Evolutionary conservation across 352 stramenopile species (phyloP).

Genomic region (Globisporangium recalcitrans): DNA sequence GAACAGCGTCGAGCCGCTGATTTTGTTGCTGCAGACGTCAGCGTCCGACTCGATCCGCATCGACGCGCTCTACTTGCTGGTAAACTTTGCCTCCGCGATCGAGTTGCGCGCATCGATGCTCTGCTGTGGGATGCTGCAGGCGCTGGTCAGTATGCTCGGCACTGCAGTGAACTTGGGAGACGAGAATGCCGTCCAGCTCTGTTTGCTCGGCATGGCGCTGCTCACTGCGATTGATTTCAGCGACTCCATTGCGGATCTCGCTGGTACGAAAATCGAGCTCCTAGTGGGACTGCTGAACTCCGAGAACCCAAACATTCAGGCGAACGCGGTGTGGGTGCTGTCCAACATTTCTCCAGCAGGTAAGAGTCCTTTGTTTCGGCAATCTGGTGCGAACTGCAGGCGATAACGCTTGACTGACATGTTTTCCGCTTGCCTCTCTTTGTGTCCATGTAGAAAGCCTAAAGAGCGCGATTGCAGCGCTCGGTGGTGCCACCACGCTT

Average conservation of each 20-base stretch:
- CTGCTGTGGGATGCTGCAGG: conserved; percentile 33
- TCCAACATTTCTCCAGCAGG: conserved; percentile 67
- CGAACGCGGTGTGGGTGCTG: conserved; percentile 72
- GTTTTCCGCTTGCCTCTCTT: too few species aligned
- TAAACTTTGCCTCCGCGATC: conserved; percentile 52
- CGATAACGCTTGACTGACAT: too few species aligned
- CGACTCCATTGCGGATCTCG: conserved; percentile 27
- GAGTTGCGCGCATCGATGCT: conserved; percentile 43
- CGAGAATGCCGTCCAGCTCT: conserved; percentile 59
- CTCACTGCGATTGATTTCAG: conserved; percentile 45
- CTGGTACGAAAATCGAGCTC: conserved; percentile 24
- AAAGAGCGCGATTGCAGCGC: conserved; percentile 40
- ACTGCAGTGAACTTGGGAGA: conserved; percentile 20
- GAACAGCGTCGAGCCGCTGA: conserved; percentile 40
- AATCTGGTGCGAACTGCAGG: neutral
- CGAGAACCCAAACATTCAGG: conserved; percentile 50
- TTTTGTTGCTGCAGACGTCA: conserved; percentile 29
- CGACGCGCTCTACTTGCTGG: conserved; percentile 57
- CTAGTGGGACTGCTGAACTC: conserved; percentile 45
- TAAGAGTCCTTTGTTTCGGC: conserved; percentile 14
- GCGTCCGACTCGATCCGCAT: conserved; percentile 33
- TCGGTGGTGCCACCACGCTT: conserved; percentile 49
- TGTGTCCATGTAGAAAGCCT: conserved; percentile 33
- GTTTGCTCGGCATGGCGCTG: conserved; percentile 54
- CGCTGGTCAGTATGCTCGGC: conserved; percentile 26